Conservation (phyloP, 768 basidiomycete genomes). For the Daedalea quercina region DNA sequence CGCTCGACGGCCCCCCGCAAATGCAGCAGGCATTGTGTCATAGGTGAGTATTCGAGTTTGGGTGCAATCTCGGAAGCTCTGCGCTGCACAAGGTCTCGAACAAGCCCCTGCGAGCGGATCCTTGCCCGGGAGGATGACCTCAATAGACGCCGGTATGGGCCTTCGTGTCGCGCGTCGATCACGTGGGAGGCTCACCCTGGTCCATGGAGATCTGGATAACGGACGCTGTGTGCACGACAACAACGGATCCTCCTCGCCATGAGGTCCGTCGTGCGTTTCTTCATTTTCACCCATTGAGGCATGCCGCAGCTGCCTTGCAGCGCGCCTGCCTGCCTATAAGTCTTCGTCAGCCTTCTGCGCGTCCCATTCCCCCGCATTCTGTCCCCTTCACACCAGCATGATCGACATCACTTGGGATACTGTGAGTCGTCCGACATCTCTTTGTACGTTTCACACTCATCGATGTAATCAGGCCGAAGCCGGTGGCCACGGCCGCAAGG, state of each 20-base stretch:
- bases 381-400: conserved; percentile 2
- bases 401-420: conserved; percentile 6
- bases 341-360: background rate
- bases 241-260: background rate
- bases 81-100: too few species aligned
- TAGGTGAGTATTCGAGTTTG: too few species aligned
- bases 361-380: background rate
- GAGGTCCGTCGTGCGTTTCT: background rate
- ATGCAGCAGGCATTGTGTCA: too few species aligned
- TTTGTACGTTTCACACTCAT: background rate
- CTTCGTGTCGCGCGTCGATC: background rate
- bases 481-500: conserved; percentile 15
- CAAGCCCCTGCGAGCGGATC: too few species aligned
- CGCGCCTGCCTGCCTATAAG: background rate
- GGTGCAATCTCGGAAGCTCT: too few species aligned
- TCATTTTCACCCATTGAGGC: background rate
- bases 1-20: too few species aligned
- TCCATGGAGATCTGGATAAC: background rate
- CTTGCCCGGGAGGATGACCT: too few species aligned
- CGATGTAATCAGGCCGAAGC: conserved; percentile 8
- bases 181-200: background rate
- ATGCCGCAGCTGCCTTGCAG: background rate
- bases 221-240: background rate
- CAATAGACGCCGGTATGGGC: background rate
- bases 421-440: conserved; percentile 5